A percentile compares a stretch with the other conserved stretches of the same genome.
phyloP scores from a whole-genome alignment of 345 rosid species.

The Eucalyptus brandiana region DNA sequence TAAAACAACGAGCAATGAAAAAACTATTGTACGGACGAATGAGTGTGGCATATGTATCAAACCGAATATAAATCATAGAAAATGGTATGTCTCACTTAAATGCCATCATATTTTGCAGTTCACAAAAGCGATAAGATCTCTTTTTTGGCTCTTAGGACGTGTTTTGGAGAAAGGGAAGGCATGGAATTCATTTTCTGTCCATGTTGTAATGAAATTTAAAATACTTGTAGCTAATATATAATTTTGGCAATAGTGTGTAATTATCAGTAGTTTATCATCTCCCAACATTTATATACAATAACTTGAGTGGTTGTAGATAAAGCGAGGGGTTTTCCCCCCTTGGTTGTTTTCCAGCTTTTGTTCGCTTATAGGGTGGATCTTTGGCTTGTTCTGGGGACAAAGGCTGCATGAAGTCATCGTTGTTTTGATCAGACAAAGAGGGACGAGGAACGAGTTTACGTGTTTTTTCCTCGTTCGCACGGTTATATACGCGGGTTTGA shows the following conservation, averaged over 20 bases:
- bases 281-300: neutral
- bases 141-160: neutral
- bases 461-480: no score
- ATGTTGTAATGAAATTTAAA: neutral
- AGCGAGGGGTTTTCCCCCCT: neutral
- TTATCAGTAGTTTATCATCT: neutral
- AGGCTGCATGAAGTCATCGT: neutral
- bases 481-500: no score
- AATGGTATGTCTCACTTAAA: neutral
- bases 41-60: no score
- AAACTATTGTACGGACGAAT: neutral
- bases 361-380: neutral
- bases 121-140: neutral
- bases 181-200: neutral
- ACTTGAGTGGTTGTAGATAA: neutral
- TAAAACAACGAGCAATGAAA: neutral
- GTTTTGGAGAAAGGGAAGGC: neutral
- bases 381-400: neutral
- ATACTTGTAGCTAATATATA: neutral
- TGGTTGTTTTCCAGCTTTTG: neutral
- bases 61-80: neutral
- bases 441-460: no score
- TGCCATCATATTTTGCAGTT: neutral
- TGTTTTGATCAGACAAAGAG: neutral
- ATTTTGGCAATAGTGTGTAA: neutral